These are phyloP conservation scores for Usnea hakonensis DNA, from an alignment of 495 filamentous ascomycete genomes.

Conservation along the genomic window DNA sequence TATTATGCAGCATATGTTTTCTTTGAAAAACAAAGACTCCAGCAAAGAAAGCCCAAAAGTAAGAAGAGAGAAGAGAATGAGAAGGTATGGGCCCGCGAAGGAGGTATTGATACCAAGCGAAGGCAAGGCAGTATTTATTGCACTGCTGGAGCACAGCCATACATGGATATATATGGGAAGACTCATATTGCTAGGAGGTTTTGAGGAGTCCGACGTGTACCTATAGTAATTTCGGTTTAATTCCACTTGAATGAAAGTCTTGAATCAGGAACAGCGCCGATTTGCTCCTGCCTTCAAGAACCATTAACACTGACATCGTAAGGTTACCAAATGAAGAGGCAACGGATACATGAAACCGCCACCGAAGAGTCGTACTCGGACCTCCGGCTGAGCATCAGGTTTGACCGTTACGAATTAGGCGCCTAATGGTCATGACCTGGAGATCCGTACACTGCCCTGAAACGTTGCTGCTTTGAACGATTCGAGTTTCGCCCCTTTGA, in stretches of 20 bases:
- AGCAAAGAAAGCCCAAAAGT: slow-evolving; percentile 44
- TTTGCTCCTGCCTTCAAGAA: no score
- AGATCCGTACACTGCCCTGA: not conserved
- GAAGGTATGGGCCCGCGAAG: slow-evolving; percentile 27
- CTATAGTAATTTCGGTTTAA: no score
- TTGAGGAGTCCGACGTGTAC: not conserved
- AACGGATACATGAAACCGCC: no score
- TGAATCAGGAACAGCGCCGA: no score
- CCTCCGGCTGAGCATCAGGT: not conserved
- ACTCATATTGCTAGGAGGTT: not conserved
- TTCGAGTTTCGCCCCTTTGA: not conserved
- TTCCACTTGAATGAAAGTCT: no score
- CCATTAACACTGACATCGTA: no score
- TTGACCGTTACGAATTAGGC: not conserved
- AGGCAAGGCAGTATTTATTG: not conserved
- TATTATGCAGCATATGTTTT: slow-evolving; percentile 49
- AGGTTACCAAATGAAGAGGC: no score
- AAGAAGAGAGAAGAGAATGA: slow-evolving; percentile 46
- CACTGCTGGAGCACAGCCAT: not conserved
- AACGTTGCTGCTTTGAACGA: not conserved
- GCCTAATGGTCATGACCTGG: not conserved
- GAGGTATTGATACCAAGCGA: not conserved
- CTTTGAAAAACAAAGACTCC: slow-evolving; percentile 52
- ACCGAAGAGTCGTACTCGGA: no score
- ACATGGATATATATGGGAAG: not conserved